Evolutionary conservation across 495 filamentous ascomycete genomes (phyloP), one percentile per base, ranked within the genome.

Genomic region (Neurospora discreta): DNA sequence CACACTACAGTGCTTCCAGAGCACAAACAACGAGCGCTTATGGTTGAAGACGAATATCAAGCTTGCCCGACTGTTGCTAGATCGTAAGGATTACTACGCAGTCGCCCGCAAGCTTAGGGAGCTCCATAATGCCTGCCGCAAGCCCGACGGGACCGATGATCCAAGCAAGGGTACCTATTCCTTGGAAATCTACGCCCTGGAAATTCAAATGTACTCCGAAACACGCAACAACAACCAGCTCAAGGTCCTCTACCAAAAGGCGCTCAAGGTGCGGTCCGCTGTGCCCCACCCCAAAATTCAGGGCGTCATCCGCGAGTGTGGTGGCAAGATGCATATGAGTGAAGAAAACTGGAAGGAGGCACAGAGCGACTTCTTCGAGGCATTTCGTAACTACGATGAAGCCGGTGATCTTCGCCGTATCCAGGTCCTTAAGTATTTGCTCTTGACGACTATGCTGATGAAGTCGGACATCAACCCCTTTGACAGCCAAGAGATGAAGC

Each of bases 281-380:
- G 96, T 99, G 9, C 94, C 95, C 13, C 95, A 99, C 81, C 95
- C 95, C 69, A 97, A 97, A 83, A 97, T 99, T 77, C 98, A 98
- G 93, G 95, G 95, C 40, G 93, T 98, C 78, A 98, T 99, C 78
- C 91, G 96, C 69, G 95, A 99, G 81, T 98, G 95, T 80, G 96
- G 95, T 75, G 95, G 95, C 73, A 99, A 99, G 84, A 99, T 99
- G 95, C 94, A 99, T 81, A 98, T 99, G 96, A 97, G 93, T 77
- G 95, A 99, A 84, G 95, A 98, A 83, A 97, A 97, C 80, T 99
- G 95, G 95, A 92, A 97, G 81, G 92, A 93, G 72, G 95, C 95
- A 5, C 95, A 98, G 78, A 94, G 89, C 74, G 96, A 97, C 81
- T 99, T 99, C 82, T 98, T 97, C 80, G 96, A 99, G 81, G 95